These are phyloP conservation scores for Saccharomycopsis microspora DNA, from an alignment of 805 yeast species.

Conservation along the genomic window DNA sequence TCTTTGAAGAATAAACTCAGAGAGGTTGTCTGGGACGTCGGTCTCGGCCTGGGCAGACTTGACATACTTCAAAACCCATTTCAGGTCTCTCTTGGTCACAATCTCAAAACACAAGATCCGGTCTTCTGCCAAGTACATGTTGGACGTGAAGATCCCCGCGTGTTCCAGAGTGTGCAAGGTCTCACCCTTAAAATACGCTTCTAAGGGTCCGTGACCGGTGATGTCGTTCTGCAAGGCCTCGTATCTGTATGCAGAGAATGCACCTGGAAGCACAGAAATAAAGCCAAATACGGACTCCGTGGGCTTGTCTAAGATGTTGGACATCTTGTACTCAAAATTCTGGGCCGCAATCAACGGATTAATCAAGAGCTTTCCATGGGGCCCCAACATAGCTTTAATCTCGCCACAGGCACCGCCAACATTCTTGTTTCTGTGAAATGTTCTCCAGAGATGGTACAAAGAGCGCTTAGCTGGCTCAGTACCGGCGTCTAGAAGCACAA, in stretches of 20 bases:
- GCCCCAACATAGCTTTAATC: slow-evolving; percentile 78
- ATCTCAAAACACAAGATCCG: slow-evolving; percentile 90
- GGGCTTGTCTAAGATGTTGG: slow-evolving; percentile 91
- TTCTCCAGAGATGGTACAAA: slow-evolving; percentile 80
- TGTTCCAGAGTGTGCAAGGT: slow-evolving; percentile 46
- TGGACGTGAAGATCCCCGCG: slow-evolving; percentile 80
- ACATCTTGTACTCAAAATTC: slow-evolving; percentile 92
- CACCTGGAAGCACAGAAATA: slow-evolving; percentile 92
- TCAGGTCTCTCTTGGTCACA: slow-evolving; percentile 64
- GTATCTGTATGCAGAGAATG: slow-evolving; percentile 88
- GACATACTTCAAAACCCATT: slow-evolving; percentile 78
- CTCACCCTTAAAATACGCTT: slow-evolving; percentile 89
- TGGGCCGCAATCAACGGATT: slow-evolving; percentile 97
- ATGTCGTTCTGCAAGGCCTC: slow-evolving; percentile 55
- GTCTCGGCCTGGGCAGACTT: slow-evolving; percentile 86
- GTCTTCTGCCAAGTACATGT: slow-evolving; percentile 97
- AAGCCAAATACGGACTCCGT: slow-evolving; percentile 93
- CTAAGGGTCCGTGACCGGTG: slow-evolving; percentile 76
- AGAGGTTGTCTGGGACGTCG: slow-evolving; percentile 84
- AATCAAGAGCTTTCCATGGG: slow-evolving; percentile 37
- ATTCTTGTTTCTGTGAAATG: slow-evolving; percentile 59
- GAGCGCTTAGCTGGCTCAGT: slow-evolving; percentile 84
- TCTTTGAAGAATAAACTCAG: slow-evolving; percentile 85
- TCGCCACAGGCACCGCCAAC: slow-evolving; percentile 99
- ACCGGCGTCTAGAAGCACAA: slow-evolving; percentile 86